Base-by-base conservation (phyloP, 805 yeast species). In the Grigorovia jiainica region DNA sequence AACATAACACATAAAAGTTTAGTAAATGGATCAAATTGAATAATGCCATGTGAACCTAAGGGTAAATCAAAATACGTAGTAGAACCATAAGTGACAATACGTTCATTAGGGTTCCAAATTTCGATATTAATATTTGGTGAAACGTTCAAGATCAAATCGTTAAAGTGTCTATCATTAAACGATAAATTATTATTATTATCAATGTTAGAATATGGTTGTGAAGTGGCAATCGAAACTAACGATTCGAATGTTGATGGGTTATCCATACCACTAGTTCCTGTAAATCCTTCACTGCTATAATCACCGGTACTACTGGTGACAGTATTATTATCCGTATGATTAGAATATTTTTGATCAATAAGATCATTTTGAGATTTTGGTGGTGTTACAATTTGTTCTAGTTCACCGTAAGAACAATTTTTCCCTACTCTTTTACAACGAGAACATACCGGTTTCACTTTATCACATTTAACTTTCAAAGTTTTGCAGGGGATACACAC, bases 381-480 rank as follows among this genome's bases (percentile, higher is more conserved):
- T 13, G 40, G 15, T 2, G 40, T 20, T 13, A 21, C 21, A 9
- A 19, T 38, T 13, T 30, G 25, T 7, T 23, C 17, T 5, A 27
- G 24, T 11, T 24, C 33, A 16, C 46, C 50, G 23, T 53, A 53
- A 7, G 38, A 24, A 33, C 58, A 53, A 15, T 40, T 31, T 15
- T 34, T 39, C 3, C 32, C 17, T 8, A 40, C 37, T 13, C 42
- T 44, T 23, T 20, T 35, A 30, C 58, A 54, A 30, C 51, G 35
- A 5, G 45, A 36, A 42, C 58, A 54, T 18, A 16, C 16, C 3
- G 58, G 58, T 24, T 53, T 38, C 15, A 16, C 21, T 42, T 52
- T 53, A 33, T 51, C 55, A 43, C 58, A 54, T 42, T 47, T 52
- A 2, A 45, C 21, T 32, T 53, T 53, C 18, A 47, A 42, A 8